Evolutionary conservation across 2,329 filamentous ascomycete genomes (phyloP).

Genomic region (Nemania sp.): DNA sequence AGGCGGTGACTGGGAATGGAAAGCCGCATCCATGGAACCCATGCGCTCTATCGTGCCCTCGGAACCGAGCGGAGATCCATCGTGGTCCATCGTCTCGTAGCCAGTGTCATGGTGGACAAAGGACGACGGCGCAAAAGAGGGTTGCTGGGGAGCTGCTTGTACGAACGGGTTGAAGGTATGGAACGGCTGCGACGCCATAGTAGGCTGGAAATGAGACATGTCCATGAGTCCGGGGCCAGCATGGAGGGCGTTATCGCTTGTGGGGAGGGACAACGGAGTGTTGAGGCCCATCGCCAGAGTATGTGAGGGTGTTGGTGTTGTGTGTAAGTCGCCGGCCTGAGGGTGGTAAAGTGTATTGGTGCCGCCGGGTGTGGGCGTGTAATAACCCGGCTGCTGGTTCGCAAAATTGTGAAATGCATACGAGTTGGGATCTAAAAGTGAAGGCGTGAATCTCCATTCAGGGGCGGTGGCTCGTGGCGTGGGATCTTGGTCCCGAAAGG

Average conservation of each 20-base stretch:
- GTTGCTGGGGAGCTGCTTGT: conserved; percentile 58
- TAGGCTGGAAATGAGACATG: conserved; percentile 66
- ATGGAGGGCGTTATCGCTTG: conserved; percentile 67
- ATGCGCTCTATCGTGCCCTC: conserved; percentile 56
- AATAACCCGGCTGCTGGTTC: conserved; percentile 80
- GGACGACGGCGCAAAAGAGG: conserved; percentile 72
- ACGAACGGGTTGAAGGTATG: conserved; percentile 73
- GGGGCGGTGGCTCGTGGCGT: conserved; percentile 81
- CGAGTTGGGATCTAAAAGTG: conserved; percentile 82
- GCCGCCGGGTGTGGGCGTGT: conserved; percentile 83
- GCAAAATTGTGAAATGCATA: conserved; percentile 79
- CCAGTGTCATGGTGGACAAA: conserved; percentile 81
- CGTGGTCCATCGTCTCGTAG: conserved; percentile 79
- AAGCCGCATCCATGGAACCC: conserved; percentile 60
- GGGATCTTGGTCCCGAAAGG: conserved; percentile 72
- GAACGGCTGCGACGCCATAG: conserved; percentile 61
- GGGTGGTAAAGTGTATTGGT: conserved; percentile 80
- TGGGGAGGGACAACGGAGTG: conserved; percentile 79
- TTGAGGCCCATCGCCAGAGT: conserved; percentile 74
- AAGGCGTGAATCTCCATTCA: conserved; percentile 85
- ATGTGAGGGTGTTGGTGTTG: conserved; percentile 77
- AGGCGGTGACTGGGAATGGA: conserved; percentile 63
- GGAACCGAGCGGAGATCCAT: conserved; percentile 68
- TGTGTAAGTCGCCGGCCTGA: conserved; percentile 85
- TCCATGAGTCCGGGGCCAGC: conserved; percentile 62